phyloP scores from a whole-genome alignment of 1,139 yeast species.

The Nakaseomyces kungkrabaensis region DNA sequence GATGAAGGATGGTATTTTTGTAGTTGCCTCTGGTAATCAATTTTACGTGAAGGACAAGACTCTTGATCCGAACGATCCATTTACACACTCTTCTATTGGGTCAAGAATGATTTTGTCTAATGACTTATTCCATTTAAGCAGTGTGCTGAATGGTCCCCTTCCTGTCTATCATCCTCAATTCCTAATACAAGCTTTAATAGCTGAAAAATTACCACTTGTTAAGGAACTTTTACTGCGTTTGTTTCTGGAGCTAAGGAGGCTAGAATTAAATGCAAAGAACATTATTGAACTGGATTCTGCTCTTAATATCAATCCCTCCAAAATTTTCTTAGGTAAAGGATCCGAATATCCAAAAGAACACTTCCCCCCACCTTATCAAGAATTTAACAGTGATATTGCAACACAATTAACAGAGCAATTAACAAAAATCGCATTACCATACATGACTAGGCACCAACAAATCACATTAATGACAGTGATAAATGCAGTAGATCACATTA shows the following conservation, averaged over 20 bases:
- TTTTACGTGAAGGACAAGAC: conserved; percentile 70
- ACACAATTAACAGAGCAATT: conserved; percentile 49
- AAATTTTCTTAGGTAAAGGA: conserved; percentile 24
- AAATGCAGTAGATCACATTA: conserved; percentile 50
- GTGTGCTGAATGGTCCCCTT: conserved; percentile 76
- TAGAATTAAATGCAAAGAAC: conserved; percentile 35
- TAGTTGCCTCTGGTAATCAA: conserved; percentile 85
- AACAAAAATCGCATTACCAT: conserved; percentile 60
- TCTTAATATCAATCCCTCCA: conserved; percentile 30
- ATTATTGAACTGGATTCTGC: conserved; percentile 32
- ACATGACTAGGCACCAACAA: conserved; percentile 84
- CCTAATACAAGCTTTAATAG: conserved; percentile 64
- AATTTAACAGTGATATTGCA: conserved; percentile 39
- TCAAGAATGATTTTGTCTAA: conserved; percentile 39
- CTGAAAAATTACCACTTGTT: conserved; percentile 49
- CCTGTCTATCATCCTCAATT: conserved; percentile 91
- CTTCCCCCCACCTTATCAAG: conserved; percentile 35
- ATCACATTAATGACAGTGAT: conserved; percentile 66
- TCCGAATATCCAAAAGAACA: conserved; percentile 15
- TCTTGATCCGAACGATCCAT: conserved; percentile 46
- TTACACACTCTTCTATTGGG: conserved; percentile 39
- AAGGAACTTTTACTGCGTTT: conserved; percentile 48
- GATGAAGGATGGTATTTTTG: conserved; percentile 69
- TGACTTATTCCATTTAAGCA: conserved; percentile 54
- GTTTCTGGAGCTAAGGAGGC: conserved; percentile 42